phyloP scores from a whole-genome alignment of 306 rosid species.

The Cucurbita maxima region DNA sequence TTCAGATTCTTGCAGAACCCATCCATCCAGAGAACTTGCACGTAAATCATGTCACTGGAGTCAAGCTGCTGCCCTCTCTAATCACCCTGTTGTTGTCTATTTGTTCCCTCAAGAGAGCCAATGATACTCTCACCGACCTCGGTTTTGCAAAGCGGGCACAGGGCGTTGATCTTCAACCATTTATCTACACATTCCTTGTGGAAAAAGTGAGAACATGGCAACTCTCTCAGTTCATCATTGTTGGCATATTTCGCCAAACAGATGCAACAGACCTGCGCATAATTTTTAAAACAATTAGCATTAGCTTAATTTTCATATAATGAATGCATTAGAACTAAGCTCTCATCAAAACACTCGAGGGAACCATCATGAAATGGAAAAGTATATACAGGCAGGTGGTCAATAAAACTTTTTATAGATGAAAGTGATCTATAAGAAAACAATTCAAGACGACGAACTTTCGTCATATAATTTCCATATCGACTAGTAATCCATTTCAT shows the following conservation, averaged over 20 bases:
- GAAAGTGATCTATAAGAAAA: too few species aligned
- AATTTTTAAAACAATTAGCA: slow-evolving; percentile 3
- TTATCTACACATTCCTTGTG: slow-evolving; percentile 92
- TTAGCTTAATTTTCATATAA: not conserved
- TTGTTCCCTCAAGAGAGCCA: slow-evolving; percentile 25
- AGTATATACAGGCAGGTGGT: not conserved
- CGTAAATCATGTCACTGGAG: not conserved
- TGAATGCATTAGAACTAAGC: not conserved
- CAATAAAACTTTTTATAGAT: too few species aligned
- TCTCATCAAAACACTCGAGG: not conserved
- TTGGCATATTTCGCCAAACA: slow-evolving; percentile 76
- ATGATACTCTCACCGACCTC: slow-evolving; percentile 45
- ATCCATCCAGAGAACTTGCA: not conserved
- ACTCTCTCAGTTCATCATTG: slow-evolving; percentile 76
- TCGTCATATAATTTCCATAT: too few species aligned
- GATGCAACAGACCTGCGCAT: slow-evolving; percentile 80
- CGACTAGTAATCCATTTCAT: too few species aligned
- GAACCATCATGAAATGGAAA: not conserved
- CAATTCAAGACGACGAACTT: too few species aligned
- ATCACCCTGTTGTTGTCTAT: slow-evolving; percentile 30
- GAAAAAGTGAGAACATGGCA: slow-evolving; percentile 86
- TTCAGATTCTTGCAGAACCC: not conserved
- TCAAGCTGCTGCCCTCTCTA: not conserved
- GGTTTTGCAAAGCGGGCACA: slow-evolving; percentile 86
- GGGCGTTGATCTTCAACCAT: slow-evolving; percentile 85